These are phyloP conservation scores for Hymenoscyphus occultus DNA, from an alignment of 2,329 filamentous ascomycete species.

Conservation along the genomic window DNA sequence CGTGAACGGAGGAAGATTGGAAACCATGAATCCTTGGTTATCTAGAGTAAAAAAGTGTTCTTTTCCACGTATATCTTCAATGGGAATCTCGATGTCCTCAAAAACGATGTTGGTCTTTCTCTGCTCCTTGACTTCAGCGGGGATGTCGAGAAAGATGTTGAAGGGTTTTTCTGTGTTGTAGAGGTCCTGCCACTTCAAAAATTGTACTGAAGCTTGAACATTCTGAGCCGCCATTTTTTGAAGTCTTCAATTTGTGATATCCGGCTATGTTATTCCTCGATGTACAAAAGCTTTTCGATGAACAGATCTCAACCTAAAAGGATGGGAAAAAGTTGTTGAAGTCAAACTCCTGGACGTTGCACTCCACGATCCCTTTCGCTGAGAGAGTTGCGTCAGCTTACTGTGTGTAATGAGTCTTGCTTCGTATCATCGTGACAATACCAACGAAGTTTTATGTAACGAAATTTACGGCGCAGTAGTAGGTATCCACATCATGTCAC, in stretches of 20 bases:
- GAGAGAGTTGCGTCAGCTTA: background rate
- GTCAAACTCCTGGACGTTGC: too few species aligned
- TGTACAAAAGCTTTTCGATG: background rate
- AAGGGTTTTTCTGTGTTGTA: conserved; percentile 20
- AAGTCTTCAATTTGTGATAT: too few species aligned
- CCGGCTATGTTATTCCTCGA: background rate
- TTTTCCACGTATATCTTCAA: conserved; percentile 14
- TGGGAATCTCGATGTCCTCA: conserved; percentile 9
- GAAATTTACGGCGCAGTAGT: background rate
- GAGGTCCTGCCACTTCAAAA: conserved; percentile 15
- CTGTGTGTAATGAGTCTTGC: background rate
- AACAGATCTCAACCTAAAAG: too few species aligned
- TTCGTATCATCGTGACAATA: background rate
- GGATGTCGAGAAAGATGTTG: conserved; percentile 15
- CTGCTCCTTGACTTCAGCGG: conserved; percentile 9
- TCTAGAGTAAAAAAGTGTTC: conserved; percentile 10
- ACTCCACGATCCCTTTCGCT: background rate
- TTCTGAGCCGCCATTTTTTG: background rate
- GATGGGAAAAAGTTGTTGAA: background rate
- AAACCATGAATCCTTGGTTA: conserved; percentile 12
- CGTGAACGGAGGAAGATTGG: background rate
- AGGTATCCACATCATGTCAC: background rate
- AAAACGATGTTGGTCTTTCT: conserved; percentile 16
- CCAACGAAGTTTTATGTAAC: background rate
- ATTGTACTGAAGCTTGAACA: conserved; percentile 1